Evolutionary conservation across 257 asterid genomes (phyloP), one percentile per base, ranked within the genome.

Genomic region (Solanum stenotomum): DNA sequence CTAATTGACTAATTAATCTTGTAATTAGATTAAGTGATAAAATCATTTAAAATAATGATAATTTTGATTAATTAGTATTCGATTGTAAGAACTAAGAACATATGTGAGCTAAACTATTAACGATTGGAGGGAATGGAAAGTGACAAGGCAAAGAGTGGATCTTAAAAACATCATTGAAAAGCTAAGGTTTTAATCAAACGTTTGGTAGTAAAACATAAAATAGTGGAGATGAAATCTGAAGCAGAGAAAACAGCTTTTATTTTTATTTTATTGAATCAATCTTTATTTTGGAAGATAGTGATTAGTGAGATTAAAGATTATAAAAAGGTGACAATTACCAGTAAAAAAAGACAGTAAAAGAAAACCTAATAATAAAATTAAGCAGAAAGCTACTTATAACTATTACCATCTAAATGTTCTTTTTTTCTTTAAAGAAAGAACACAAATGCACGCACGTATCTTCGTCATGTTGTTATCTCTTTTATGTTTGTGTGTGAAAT

Each of bases 211-310:
- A 85, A 85, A 85, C 88, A 89, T 68, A 86, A 86, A 83, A 87
- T 77, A 15, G 87, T 65, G 77, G 77, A 65, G 67, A 37, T 78
- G 89, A 91, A 89, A 87, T 88, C 89, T 89, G 94, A 88, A 86
- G 87, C 90, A 89, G 85, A 88, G 83, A 87, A 75, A 91, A 87
- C 95, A 91, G 91, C 91, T 88, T 93, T 90, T 23, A 83, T 88
- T 90, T 89, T 18, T 56, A 56, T 83, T 82, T 82, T 38, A 71
- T 87, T 91, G 89, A 90, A 89, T 92, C 94, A 91, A 81, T 44
- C 52, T 76, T 75, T 75, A 92, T 85, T 91, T 91, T 91, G 93
- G 93, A 89, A 92, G 90, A 85, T 89, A 90, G 93, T 88, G 92
- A 85, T 82, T 82, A 82, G 13, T 49, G 20, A 89, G 89, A 88